phyloP scores from a whole-genome alignment of 2,329 filamentous ascomycete genomes.

The Lasiodiplodia citricola region DNA sequence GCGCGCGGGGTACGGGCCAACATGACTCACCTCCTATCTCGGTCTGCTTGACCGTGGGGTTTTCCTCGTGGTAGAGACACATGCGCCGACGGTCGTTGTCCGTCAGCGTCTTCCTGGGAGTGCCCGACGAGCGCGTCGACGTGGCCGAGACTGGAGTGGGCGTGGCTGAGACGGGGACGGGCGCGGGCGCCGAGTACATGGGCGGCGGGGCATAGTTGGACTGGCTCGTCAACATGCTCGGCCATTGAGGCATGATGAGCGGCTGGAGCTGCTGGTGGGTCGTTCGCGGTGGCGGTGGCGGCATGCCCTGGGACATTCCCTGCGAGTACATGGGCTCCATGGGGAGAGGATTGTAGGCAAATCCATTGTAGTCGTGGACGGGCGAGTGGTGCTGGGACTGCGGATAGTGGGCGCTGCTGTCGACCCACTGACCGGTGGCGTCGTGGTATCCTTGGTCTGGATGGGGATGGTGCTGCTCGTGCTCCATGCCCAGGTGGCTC shows the following conservation, averaged over 20 bases:
- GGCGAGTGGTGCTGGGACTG: slow-evolving; percentile 46
- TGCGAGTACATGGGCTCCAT: slow-evolving; percentile 46
- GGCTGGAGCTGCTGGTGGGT: slow-evolving; percentile 48
- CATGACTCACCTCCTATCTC: slow-evolving; percentile 80
- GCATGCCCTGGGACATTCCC: slow-evolving; percentile 28
- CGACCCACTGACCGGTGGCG: slow-evolving; percentile 40
- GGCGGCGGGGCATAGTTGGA: slow-evolving; percentile 45
- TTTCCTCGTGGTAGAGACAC: slow-evolving; percentile 91
- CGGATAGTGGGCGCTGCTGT: slow-evolving; percentile 36
- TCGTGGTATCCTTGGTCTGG: slow-evolving; percentile 35
- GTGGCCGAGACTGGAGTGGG: slow-evolving; percentile 43
- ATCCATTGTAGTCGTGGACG: slow-evolving; percentile 48
- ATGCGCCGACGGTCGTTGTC: slow-evolving; percentile 89
- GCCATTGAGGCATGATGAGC: slow-evolving; percentile 48
- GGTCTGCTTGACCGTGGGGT: slow-evolving; percentile 90
- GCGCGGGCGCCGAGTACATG: slow-evolving; percentile 41
- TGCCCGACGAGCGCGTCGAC: slow-evolving; percentile 56
- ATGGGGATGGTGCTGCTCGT: slow-evolving; percentile 40
- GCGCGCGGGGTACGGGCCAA: background rate
- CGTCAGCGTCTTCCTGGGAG: slow-evolving; percentile 84
- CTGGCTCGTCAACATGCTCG: slow-evolving; percentile 50
- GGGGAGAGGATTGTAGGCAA: slow-evolving; percentile 44
- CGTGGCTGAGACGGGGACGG: slow-evolving; percentile 45
- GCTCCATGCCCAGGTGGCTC: slow-evolving; percentile 50
- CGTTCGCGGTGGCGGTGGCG: slow-evolving; percentile 47